Base-by-base conservation (phyloP, 2,329 filamentous ascomycete genomes). In the Didymella segeticola region DNA sequence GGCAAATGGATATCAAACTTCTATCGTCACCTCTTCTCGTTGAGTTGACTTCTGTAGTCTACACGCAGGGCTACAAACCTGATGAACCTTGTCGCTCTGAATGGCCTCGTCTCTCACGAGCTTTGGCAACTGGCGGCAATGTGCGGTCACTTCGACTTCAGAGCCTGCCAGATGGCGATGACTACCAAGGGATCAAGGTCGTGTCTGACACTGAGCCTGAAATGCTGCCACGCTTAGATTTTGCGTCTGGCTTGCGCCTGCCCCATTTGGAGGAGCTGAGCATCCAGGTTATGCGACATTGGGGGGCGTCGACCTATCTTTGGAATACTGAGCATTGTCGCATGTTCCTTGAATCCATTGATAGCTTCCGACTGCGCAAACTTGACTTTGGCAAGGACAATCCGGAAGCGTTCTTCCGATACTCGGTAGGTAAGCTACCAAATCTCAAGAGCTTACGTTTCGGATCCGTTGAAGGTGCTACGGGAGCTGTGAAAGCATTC, bases 21-120 rank as follows among this genome's bases (percentile, higher is more conserved):
- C 46, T 61, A 2, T 52, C 58, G 5, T 58, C 55, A 17, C 56
- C 52, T 6, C 52, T 53, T 3, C 26, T 61, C 8, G 27, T 15
- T 12, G 37, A n/a, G 2, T 26, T 61, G 17, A 48, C 38, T 5
- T 61, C 52, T 30, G 29, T 26, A 11, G 30, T 58, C 14, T 56
- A 55, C 41, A 23, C 39, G 9, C 20, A 55, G 47, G 50, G 53
- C 33, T 39, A 42, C 9, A 5, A 8, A 6, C 11, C 33, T 4
- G 23, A 51, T 5, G 9, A 39, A 12, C 47, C 45, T 17, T 26
- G 34, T 11, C 38, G 20, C 11, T 54, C 50, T 11, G 53, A 57
- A 27, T 60, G 57, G 57, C 46, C 53, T 2, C 45, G 48, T 30
- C 29, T 60, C 4, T 52, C 49, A 4, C 19, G 23, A 5, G 34